A percentile compares a stretch with the other conserved stretches of the same genome.
These are phyloP conservation scores for Beauveria sp. DNA, from an alignment of 2,329 filamentous ascomycete species.

Conservation along the genomic window DNA sequence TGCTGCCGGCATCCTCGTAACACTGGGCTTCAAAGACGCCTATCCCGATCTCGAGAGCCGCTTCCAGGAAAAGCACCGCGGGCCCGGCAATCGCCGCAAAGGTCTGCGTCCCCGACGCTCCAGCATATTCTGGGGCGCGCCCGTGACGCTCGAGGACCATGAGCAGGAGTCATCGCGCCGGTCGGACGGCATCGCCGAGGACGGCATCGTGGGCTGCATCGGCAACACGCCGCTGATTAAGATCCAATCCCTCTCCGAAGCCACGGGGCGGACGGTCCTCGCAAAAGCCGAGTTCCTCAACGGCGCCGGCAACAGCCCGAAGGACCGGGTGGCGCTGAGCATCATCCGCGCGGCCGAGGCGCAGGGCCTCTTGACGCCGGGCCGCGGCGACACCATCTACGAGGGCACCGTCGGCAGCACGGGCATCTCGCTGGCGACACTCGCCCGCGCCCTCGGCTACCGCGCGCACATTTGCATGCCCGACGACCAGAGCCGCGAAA, in stretches of 20 bases:
- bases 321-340: slow-evolving; percentile 86
- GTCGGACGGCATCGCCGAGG: slow-evolving; percentile 40
- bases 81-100: slow-evolving; percentile 11
- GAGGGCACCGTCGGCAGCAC: slow-evolving; percentile 96
- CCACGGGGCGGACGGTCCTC: slow-evolving; percentile 81
- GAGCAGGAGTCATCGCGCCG: slow-evolving; percentile 27
- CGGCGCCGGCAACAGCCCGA: slow-evolving; percentile 86
- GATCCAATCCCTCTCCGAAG: slow-evolving; percentile 77
- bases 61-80: slow-evolving; percentile 41
- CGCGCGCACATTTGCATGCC: slow-evolving; percentile 96
- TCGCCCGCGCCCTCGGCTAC: slow-evolving; percentile 84
- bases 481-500: slow-evolving; percentile 80
- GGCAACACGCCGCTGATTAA: slow-evolving; percentile 86
- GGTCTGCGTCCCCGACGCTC: slow-evolving; percentile 22
- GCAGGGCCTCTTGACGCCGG: slow-evolving; percentile 64
- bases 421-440: slow-evolving; percentile 84
- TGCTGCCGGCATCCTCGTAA: slow-evolving; percentile 65
- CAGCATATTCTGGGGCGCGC: slow-evolving; percentile 38
- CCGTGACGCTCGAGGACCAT: slow-evolving; percentile 49
- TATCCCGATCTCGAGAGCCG: slow-evolving; percentile 66
- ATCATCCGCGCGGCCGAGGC: slow-evolving; percentile 82
- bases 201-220: slow-evolving; percentile 86
- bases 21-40: slow-evolving; percentile 70
- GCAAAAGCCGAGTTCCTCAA: slow-evolving; percentile 97
- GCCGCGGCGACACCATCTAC: slow-evolving; percentile 88